Conservation (phyloP, 306 rosid genomes). For the Oxytropis ochrocephala region DNA sequence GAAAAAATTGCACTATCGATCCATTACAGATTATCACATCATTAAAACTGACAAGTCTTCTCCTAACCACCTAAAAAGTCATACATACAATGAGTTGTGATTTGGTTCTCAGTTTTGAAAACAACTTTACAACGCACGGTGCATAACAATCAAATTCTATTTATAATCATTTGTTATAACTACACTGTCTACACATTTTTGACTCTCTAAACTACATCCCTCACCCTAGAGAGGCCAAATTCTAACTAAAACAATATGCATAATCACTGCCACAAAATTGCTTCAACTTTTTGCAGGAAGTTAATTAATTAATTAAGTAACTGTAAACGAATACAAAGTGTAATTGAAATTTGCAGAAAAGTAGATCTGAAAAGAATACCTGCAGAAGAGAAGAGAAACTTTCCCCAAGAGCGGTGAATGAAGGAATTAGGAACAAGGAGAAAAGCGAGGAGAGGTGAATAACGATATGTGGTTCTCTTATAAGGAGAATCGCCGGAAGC, state of each 20-base stretch:
- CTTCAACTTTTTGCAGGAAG: not conserved
- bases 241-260: not conserved
- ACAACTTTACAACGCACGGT: too few relatives aligned
- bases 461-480: conserved; percentile 76
- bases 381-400: conserved; percentile 78
- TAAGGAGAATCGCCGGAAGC: conserved; percentile 79
- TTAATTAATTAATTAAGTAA: not conserved
- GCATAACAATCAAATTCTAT: too few relatives aligned
- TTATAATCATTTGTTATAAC: not conserved
- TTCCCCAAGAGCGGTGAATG: conserved; percentile 79
- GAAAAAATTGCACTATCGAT: too few relatives aligned
- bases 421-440: conserved; percentile 66
- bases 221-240: not conserved
- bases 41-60: too few relatives aligned
- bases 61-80: too few relatives aligned
- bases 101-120: too few relatives aligned
- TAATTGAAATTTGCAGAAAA: not conserved
- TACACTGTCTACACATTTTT: not conserved
- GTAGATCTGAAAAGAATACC: conserved; percentile 29
- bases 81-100: too few relatives aligned
- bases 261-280: not conserved
- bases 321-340: not conserved
- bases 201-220: not conserved
- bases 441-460: conserved; percentile 83
- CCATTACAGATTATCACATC: too few relatives aligned